Base-by-base conservation (phyloP, 345 rosid genomes). In the Populus alba region DNA sequence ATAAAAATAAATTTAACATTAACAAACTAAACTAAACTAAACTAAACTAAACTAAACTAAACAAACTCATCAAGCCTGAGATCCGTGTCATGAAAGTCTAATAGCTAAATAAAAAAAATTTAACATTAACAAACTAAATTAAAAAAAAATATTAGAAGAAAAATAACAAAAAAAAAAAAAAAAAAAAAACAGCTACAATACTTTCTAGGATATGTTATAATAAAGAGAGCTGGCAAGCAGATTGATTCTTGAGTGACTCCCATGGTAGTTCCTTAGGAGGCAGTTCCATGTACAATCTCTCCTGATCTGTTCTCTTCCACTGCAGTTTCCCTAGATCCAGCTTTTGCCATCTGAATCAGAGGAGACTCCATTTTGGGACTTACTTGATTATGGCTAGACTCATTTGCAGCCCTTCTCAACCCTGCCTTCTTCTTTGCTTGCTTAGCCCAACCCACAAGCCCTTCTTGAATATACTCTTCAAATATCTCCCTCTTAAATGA, bases 361-460 rank as follows among this genome's bases (percentile, higher is more conserved):
- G 77, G 68, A 33, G 83, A 75, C 37, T 75, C 70, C 61, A 37
- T 76, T 73, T n/a, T 75, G 23, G 27, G 74, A 29, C 33, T 68
- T 18, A 35, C 73, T 25, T 57, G 63, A 12, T n/a, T 57, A 57
- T 71, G 83, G 67, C 68, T 82, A 12, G 88, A 80, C 31, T 84
- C 88, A 79, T 66, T 72, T 15, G 81, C 73, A 25, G 72, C 83
- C 79, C 79, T 90, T 80, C 86, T 88, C 45, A 81, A 72, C 70
- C 69, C 88, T 59, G 70, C 83, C 2, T 85, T 92, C 75, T 73
- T 87, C 71, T 81, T 93, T 8, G 96, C 98, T 25, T 79, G 75
- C 86, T 65, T 83, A 18, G 92, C 97, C 99, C 98, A 93, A 9
- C 87, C 98, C 9, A 81, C 88, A 2, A 95, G 81, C 17, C 94